Conservation (phyloP, 2,329 filamentous ascomycete genomes). For the Ambrosiella xylebori region DNA sequence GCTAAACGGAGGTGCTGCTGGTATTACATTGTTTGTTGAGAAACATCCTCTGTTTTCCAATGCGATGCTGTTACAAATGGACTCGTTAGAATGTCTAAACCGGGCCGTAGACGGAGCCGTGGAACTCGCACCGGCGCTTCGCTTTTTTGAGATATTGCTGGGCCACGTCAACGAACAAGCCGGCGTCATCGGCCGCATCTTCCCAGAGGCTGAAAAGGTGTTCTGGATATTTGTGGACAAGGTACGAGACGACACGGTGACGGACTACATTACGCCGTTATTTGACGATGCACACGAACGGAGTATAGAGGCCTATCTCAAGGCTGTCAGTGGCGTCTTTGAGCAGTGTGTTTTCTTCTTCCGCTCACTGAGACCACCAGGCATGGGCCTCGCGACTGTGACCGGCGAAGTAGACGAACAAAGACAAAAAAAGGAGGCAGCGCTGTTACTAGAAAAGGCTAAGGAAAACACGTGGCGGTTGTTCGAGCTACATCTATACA, state of each 20-base stretch:
- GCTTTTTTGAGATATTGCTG: constrained; percentile 63
- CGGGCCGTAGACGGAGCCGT: constrained; percentile 47
- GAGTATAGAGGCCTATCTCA: constrained; percentile 61
- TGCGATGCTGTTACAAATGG: constrained; percentile 46
- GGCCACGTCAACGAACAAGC: constrained; percentile 69
- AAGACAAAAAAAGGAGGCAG: not conserved
- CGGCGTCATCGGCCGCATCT: constrained; percentile 63
- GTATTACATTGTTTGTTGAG: constrained; percentile 70
- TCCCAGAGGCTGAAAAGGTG: constrained; percentile 52
- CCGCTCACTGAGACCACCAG: constrained; percentile 37
- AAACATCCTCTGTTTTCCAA: constrained; percentile 73
- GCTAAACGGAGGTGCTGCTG: constrained; percentile 64
- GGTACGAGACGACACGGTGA: constrained; percentile 65
- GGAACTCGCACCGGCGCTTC: constrained; percentile 60
- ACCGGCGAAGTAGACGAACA: not conserved
- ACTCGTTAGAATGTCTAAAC: constrained; percentile 68
- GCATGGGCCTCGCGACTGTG: not conserved
- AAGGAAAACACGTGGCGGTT: constrained; percentile 51
- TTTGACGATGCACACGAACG: constrained; percentile 74
- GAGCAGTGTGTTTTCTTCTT: constrained; percentile 70
- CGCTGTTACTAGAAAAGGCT: constrained; percentile 29
- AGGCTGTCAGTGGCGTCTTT: constrained; percentile 73
- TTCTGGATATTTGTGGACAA: constrained; percentile 68
- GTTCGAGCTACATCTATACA: constrained; percentile 84
- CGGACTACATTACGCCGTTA: constrained; percentile 69